Evolutionary conservation across 2,329 filamentous ascomycete species (phyloP).

Genomic region (Ambrosiella cleistominuta): DNA sequence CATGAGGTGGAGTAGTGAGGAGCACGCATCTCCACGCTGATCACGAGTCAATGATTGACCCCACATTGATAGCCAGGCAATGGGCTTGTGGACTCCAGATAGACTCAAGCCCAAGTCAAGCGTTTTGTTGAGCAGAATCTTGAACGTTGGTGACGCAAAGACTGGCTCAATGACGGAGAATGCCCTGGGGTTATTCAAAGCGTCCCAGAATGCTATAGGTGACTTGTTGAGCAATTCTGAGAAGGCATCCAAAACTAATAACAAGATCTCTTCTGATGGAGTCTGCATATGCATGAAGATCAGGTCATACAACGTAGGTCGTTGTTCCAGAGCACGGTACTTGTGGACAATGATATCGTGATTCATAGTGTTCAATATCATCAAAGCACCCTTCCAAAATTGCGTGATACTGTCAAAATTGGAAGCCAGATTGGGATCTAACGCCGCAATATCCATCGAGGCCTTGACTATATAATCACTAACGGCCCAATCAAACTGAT

Average conservation of each 20-base stretch:
- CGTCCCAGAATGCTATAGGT: conserved; percentile 70
- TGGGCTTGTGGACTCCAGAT: conserved; percentile 34
- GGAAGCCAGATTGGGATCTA: conserved; percentile 22
- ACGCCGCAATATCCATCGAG: conserved; percentile 41
- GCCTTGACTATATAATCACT: conserved; percentile 52
- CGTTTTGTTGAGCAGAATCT: conserved; percentile 42
- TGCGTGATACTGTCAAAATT: conserved; percentile 36
- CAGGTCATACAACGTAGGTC: conserved; percentile 51
- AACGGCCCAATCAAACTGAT: conserved; percentile 79
- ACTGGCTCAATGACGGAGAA: conserved; percentile 70
- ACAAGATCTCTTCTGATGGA: conserved; percentile 39
- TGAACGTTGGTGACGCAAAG: conserved; percentile 53
- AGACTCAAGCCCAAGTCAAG: conserved; percentile 22
- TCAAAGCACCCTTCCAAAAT: conserved; percentile 64
- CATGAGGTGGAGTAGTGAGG: conserved; percentile 59
- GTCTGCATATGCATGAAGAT: conserved; percentile 38
- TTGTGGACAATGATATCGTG: conserved; percentile 60
- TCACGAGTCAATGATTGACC: conserved; percentile 58
- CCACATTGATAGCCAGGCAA: conserved; percentile 64
- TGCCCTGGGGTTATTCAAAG: conserved; percentile 64
- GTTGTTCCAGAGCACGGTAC: conserved; percentile 60
- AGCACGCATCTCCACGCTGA: conserved; percentile 63
- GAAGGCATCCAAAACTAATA: conserved; percentile 53
- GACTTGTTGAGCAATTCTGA: conserved; percentile 56
- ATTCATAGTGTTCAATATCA: conserved; percentile 57